Evolutionary conservation across 2,329 filamentous ascomycete genomes (phyloP), one percentile per base, ranked within the genome.

Genomic region (Colletotrichum caudatum): DNA sequence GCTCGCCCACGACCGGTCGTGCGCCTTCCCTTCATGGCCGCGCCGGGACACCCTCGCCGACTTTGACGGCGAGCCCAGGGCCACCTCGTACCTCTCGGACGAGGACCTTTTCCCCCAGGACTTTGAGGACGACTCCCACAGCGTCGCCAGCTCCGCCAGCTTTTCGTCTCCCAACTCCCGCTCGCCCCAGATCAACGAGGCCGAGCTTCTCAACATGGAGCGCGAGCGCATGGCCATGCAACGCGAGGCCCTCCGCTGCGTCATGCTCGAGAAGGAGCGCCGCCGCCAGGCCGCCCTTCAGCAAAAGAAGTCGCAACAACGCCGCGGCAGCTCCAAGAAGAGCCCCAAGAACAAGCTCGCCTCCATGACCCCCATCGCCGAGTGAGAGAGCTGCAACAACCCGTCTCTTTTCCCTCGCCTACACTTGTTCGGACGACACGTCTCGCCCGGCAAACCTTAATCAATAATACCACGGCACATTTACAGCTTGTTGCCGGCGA

Each of bases 11-110:
- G 84, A 85, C 75, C 78, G 81, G 37, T 80, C 80, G 48, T 89
- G 88, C 80, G 88, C 88, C 35, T 90, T 85, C 74, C 88, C 88
- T 37, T 89, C 86, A 33, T 90, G 88, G 88, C 87, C 88, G 35
- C 84, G 87, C 69, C 83, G 88, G 53, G 82, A 84, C 20, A 88
- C 86, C 50, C 84, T 90, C 72, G 82, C 82, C 63, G 82, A 83
- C 74, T 80, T 80, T 65, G 78, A 82, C 75, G 77, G 77, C 65
- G 80, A 83, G 75, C 62, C 74, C 58, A 84, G 85, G 71, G 84
- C 87, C 23, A 86, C 86, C 3, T 88, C 87, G 0, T 89, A 85
- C 79, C 83, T 91, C 74, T 90, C 88, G 53, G 89, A 91, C 82
- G 89, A 91, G 80, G 89, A 91, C 76, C 86, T 91, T 66, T 87